Evolutionary conservation across 371 early-diverging fungal species (phyloP).

Genomic region (Mortierella sp.): DNA sequence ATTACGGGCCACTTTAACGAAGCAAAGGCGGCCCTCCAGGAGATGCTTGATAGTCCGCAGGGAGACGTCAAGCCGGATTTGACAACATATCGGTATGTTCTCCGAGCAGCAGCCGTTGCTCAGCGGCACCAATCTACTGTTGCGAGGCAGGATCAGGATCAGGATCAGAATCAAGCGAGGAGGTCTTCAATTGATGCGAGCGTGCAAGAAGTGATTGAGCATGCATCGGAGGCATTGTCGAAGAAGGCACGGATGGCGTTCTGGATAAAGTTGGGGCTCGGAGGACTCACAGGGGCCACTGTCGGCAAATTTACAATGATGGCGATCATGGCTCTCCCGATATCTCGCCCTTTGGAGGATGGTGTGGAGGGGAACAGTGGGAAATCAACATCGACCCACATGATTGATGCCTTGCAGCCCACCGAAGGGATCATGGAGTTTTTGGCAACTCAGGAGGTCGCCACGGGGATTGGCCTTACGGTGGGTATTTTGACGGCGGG

Average conservation of each 20-base stretch:
- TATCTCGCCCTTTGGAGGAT: not conserved
- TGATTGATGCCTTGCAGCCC: not conserved
- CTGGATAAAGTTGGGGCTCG: slow-evolving; percentile 41
- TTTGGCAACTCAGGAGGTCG: slow-evolving; percentile 38
- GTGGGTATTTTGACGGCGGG: slow-evolving; percentile 45
- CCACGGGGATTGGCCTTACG: slow-evolving; percentile 35
- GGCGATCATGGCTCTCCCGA: slow-evolving; percentile 41
- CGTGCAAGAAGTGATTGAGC: slow-evolving; percentile 28
- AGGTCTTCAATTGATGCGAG: slow-evolving; percentile 4
- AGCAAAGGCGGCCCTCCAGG: slow-evolving; percentile 26
- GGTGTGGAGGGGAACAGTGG: not conserved
- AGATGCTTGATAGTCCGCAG: slow-evolving; percentile 26
- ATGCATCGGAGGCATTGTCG: slow-evolving; percentile 21
- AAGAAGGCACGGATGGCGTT: slow-evolving; percentile 36
- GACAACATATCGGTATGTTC: slow-evolving; percentile 31
- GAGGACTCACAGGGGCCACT: slow-evolving; percentile 41
- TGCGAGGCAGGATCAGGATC: not conserved
- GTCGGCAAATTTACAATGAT: slow-evolving; percentile 50
- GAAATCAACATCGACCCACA: not conserved
- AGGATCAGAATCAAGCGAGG: not conserved
- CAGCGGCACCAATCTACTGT: not conserved
- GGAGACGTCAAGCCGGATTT: slow-evolving; percentile 53
- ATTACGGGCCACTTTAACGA: slow-evolving; percentile 44
- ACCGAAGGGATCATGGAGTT: slow-evolving; percentile 32
- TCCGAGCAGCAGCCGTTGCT: slow-evolving; percentile 25